Percentiles rank a stretch among this genome's conserved stretches.
Conservation (phyloP, 2,329 filamentous ascomycete species). For the Trichoderma breve region DNA sequence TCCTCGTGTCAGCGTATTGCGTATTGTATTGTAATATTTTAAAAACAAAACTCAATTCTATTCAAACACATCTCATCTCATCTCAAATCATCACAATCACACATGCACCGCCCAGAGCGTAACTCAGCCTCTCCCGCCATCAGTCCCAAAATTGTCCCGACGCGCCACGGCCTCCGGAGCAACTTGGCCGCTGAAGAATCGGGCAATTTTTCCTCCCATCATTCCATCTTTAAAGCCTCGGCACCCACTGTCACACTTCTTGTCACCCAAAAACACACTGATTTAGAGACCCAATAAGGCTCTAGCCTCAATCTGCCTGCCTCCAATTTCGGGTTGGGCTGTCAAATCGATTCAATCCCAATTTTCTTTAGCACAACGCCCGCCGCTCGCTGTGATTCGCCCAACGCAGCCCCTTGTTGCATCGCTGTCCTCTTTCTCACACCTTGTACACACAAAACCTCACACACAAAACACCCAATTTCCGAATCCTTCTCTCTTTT, state of each 20-base stretch:
- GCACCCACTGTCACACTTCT: not conserved
- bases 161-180: constrained; percentile 11
- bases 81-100: not conserved
- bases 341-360: not conserved
- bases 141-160: not conserved
- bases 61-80: not conserved
- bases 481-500: not conserved
- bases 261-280: not conserved
- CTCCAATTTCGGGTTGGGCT: no score
- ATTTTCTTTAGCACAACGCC: not conserved
- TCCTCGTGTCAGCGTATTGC: not conserved
- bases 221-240: not conserved
- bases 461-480: not conserved
- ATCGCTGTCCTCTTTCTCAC: constrained; percentile 8
- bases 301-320: not conserved
- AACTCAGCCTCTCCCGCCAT: not conserved
- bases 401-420: not conserved
- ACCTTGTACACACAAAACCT: not conserved
- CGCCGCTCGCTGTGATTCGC: not conserved
- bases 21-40: not conserved
- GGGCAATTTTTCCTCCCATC: not conserved
- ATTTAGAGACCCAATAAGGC: not conserved
- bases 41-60: not conserved
- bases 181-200: not conserved
- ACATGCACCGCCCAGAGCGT: not conserved